phyloP scores from a whole-genome alignment of 495 filamentous ascomycete genomes.

The Podospora appendiculata region DNA sequence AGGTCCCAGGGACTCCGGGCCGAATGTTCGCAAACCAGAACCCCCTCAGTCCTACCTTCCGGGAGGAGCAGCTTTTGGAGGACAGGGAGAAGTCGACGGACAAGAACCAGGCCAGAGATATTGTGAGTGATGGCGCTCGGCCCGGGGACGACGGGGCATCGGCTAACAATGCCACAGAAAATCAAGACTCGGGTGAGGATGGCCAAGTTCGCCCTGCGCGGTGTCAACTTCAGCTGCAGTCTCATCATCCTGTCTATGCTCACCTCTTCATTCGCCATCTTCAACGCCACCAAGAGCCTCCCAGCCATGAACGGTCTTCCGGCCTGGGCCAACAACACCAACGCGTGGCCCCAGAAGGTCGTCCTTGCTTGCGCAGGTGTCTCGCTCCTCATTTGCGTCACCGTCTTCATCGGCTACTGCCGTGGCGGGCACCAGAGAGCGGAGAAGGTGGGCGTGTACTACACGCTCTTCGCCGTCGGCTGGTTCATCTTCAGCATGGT shows the following conservation, averaged over 20 bases:
- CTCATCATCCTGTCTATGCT: slow-evolving; percentile 89
- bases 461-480: slow-evolving; percentile 80
- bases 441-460: slow-evolving; percentile 89
- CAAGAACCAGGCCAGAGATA: slow-evolving; percentile 72
- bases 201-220: slow-evolving; percentile 87
- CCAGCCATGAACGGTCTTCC: slow-evolving; percentile 71
- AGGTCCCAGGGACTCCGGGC: slow-evolving; percentile 69
- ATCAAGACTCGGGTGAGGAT: slow-evolving; percentile 87
- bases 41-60: slow-evolving; percentile 81
- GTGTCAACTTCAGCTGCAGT: slow-evolving; percentile 93
- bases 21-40: slow-evolving; percentile 48
- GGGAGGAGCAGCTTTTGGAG: slow-evolving; percentile 76
- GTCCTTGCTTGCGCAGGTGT: slow-evolving; percentile 69
- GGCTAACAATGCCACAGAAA: slow-evolving; percentile 53
- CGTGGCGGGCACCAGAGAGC: slow-evolving; percentile 82
- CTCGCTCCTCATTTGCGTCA: slow-evolving; percentile 69
- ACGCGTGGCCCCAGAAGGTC: slow-evolving; percentile 82
- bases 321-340: slow-evolving; percentile 72
- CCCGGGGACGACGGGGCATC: background rate
- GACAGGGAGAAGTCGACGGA: slow-evolving; percentile 69
- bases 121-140: slow-evolving; percentile 51
- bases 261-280: slow-evolving; percentile 75
- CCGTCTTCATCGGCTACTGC: slow-evolving; percentile 82
- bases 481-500: slow-evolving; percentile 93
- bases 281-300: slow-evolving; percentile 70